Conservation (phyloP, 352 stramenopile genomes). For the Phytophthora pisi region DNA sequence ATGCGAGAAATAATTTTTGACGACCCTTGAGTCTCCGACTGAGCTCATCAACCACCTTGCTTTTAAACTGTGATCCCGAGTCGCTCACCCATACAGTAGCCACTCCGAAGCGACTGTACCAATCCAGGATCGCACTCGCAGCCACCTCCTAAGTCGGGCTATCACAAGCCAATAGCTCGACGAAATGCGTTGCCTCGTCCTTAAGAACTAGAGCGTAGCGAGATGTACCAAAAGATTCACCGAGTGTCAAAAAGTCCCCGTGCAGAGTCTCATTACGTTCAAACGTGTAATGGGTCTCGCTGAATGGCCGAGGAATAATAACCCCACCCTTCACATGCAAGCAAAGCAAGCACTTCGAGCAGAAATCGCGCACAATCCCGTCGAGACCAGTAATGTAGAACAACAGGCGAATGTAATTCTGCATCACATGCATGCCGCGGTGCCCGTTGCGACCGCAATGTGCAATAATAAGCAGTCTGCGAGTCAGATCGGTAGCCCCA, state of each 20-base stretch:
- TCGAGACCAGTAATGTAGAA: slow-evolving; percentile 9
- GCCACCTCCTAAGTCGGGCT: neutral
- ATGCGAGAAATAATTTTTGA: slow-evolving; percentile 5
- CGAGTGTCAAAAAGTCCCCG: slow-evolving; percentile 15
- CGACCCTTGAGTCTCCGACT: neutral
- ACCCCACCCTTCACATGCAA: slow-evolving; percentile 18
- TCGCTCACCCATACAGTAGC: slow-evolving; percentile 1
- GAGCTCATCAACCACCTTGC: slow-evolving; percentile 1
- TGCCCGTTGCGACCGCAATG: slow-evolving; percentile 12
- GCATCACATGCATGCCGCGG: slow-evolving; percentile 16
- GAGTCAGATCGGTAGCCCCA: neutral
- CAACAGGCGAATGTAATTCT: slow-evolving; percentile 12
- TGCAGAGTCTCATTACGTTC: slow-evolving; percentile 13
- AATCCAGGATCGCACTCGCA: slow-evolving; percentile 1
- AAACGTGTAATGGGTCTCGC: slow-evolving; percentile 16
- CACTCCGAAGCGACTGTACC: slow-evolving; percentile 3
- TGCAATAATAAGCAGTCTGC: slow-evolving; percentile 8
- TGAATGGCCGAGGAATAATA: slow-evolving; percentile 13
- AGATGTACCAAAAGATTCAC: slow-evolving; percentile 11
- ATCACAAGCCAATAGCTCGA: slow-evolving; percentile 3
- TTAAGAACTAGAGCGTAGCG: slow-evolving; percentile 18
- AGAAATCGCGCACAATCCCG: slow-evolving; percentile 13
- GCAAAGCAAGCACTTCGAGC: slow-evolving; percentile 19
- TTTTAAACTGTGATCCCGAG: slow-evolving; percentile 2
- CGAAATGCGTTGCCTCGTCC: slow-evolving; percentile 9